Evolutionary conservation across 179 eudicot species (phyloP), one percentile per base, ranked within the genome.

Genomic region (Spergularia azorica): DNA sequence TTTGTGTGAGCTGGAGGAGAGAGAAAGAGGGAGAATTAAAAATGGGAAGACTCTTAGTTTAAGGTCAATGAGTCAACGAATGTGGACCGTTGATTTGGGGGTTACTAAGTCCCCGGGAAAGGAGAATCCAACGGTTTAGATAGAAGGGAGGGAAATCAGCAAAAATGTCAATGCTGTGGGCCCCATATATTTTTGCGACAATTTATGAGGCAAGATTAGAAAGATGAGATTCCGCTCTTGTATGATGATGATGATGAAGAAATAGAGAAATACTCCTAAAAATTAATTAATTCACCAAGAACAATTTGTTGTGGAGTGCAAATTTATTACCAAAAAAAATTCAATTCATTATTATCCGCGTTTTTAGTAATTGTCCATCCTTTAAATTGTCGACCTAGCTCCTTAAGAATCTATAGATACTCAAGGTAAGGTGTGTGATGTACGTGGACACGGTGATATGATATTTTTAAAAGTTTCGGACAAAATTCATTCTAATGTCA

Each of bases 81-180:
- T 75, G 2, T 78, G 54, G 73, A 82, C 73, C 85, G 85, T 82
- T 78, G 82, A 78, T 78, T 78, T 74, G 73, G 79, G 76, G 38
- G 84, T 82, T 82, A 74, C 74, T 9, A 50, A 80, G 48, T 71
- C 17, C 57, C 36, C 20, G 36, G 55, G 54, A 65, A 56, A 58
- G 41, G 43, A 82, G 41, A 26, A 82, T 78, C 79, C 20, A 78
- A 68, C 76, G 79, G 68, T 15, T 66, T 26, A 26, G 32, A 26
- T 26, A 3, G 26, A 13, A 21, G 41, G 36, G 73, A 54, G 62
- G 16, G 43, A 65, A 39, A 48, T 63, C 17, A 62, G 72, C 59
- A 63, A 26, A 26, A 26, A 63, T 63, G 79, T 78, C 84, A 81
- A 77, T 64, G 76, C 18, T 55, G 6, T 26, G 81, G 80, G 20